These are phyloP conservation scores for Sugiyamaella japonica DNA, from an alignment of 1,139 yeast species.

Conservation along the genomic window DNA sequence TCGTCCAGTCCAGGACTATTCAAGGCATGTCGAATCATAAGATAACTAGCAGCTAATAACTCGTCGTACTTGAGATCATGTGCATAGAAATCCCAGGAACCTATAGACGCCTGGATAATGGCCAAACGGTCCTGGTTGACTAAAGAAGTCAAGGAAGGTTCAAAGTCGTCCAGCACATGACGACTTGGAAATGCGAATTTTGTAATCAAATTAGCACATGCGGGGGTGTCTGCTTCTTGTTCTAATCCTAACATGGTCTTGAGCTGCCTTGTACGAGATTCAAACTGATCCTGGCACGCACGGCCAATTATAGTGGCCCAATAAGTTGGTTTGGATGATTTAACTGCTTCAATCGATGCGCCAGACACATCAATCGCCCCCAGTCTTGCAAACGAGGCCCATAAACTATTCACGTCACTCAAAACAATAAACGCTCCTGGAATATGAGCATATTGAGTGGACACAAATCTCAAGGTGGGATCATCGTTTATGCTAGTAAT, in stretches of 20 bases:
- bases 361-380: constrained; percentile 23
- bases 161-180: constrained; percentile 16
- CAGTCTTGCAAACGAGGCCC: constrained; percentile 19
- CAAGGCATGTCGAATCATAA: constrained; percentile 55
- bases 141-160: constrained; percentile 5
- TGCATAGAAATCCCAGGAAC: constrained; percentile 57
- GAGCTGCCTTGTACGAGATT: constrained; percentile 21
- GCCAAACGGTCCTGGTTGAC: constrained; percentile 7
- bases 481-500: constrained; percentile 7
- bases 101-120: constrained; percentile 7
- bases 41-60: constrained; percentile 58
- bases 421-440: constrained; percentile 25
- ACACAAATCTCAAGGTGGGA: constrained; percentile 13
- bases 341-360: constrained; percentile 11
- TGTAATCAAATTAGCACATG: constrained; percentile 13
- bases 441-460: constrained; percentile 22
- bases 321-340: constrained; percentile 7
- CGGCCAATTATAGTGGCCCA: constrained; percentile 12
- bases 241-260: constrained; percentile 22
- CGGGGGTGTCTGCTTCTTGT: constrained; percentile 10
- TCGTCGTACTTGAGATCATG: constrained; percentile 70
- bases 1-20: constrained; percentile 32
- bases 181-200: constrained; percentile 18
- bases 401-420: constrained; percentile 16
- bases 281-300: constrained; percentile 16